Conservation (phyloP, 2,329 filamentous ascomycete genomes). For the Hymenoscyphus linearis region DNA sequence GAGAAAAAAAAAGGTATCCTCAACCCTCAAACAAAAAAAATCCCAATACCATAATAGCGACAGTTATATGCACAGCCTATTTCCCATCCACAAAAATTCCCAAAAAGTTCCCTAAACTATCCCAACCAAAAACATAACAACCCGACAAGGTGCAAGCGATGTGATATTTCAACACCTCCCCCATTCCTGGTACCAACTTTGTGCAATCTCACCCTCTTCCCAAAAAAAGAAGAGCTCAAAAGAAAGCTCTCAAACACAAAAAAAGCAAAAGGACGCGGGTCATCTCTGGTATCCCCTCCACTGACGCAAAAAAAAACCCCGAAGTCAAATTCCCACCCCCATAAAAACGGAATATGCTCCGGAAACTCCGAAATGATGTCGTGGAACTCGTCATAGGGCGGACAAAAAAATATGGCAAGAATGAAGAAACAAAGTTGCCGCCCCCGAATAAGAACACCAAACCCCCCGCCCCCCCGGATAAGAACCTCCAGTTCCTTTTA, state of each 20-base stretch:
- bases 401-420: not conserved
- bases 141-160: not conserved
- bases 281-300: slow-evolving; percentile 1
- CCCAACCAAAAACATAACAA: not conserved
- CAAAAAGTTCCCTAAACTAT: not conserved
- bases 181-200: not conserved
- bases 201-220: not conserved
- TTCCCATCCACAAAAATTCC: not conserved
- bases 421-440: not conserved
- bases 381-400: not conserved
- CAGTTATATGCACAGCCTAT: not conserved
- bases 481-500: not conserved
- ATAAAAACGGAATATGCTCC: not conserved
- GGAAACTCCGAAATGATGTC: not conserved
- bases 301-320: not conserved
- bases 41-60: not conserved
- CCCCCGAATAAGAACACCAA: not conserved
- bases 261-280: not conserved
- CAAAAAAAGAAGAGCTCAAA: not conserved
- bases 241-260: no score
- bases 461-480: not conserved
- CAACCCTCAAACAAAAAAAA: not conserved
- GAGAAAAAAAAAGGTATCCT: not conserved
- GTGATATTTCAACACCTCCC: not conserved
- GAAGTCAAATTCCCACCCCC: not conserved